Evolutionary conservation across 2,329 filamentous ascomycete genomes (phyloP), one percentile per base, ranked within the genome.

Genomic region (Ophiostoma triangulosporum): DNA sequence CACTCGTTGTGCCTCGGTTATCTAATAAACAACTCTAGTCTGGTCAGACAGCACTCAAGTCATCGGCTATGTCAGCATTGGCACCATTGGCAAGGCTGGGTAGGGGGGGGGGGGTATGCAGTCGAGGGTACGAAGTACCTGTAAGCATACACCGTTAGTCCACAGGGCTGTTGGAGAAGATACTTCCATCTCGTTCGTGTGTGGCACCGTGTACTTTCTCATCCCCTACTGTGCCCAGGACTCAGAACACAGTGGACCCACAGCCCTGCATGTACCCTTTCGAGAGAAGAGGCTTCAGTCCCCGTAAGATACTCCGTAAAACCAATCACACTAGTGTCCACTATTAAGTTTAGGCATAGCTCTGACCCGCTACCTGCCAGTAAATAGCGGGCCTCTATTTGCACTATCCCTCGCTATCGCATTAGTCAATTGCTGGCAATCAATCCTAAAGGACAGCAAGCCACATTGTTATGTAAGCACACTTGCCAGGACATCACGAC

Each of bases 401-500:
- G 12, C 29, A 3, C 38, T 43, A 26, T 20, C 36, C 8, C 36
- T 20, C 4, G 6, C 43, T 29, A 15, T 20, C 5, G 50, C 50
- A 53, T 51, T 38, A n/a, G 22, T 45, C 50, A 51, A 43, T 40
- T 31, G 52, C 51, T 55, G 20, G n/a, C 29, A 24, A 48, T 20
- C n/a, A 15, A 12, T 8, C 17, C 17, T 33, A 53, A 36, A 54
- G 52, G 52, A 50, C 52, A 50, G 22, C 48, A 50, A 49, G 29
- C 24, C 40, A 27, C n/a, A 9, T 27, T 20, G 20, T 24, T 40
- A 40, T 40, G 20, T 40, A 24, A 40, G 17, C 38, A 15, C 15
- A 27, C 9, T 12, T 17, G 12, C 3, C n/a, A 17, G 15, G 35
- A 17, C 26, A 17, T 46, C 43, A 29, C 24, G 24, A 46, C 20